These are phyloP conservation scores for Notholithocarpus densiflorus DNA, from an alignment of 306 rosid species.

Conservation along the genomic window DNA sequence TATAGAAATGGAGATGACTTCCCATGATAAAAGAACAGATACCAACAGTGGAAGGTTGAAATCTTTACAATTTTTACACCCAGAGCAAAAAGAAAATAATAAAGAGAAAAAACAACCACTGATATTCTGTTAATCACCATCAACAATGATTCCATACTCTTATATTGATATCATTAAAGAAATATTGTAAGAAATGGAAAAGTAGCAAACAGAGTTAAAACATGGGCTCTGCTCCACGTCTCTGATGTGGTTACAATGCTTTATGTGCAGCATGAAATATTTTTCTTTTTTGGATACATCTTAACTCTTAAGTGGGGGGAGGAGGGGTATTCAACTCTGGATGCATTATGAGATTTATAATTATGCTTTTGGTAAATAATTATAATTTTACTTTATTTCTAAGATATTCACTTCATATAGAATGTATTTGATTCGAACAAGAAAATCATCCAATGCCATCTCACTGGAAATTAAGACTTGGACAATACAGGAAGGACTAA, in stretches of 20 bases:
- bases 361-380: background rate
- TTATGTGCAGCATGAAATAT: no score
- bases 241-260: background rate
- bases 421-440: background rate
- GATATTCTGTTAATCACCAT: background rate
- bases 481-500: background rate
- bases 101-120: background rate
- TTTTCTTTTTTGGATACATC: no score
- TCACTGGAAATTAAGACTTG: background rate
- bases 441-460: background rate
- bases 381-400: background rate
- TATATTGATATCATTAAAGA: background rate
- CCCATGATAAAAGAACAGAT: conserved; percentile 1
- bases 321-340: no score
- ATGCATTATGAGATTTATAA: background rate
- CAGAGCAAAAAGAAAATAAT: background rate
- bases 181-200: background rate
- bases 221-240: background rate
- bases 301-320: no score
- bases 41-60: background rate
- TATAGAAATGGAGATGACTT: background rate
- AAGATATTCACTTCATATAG: background rate
- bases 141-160: background rate
- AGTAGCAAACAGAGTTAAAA: background rate
- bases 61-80: background rate